Conservation (phyloP, 1,139 yeast genomes). For the Kodamaea ohmeri region DNA sequence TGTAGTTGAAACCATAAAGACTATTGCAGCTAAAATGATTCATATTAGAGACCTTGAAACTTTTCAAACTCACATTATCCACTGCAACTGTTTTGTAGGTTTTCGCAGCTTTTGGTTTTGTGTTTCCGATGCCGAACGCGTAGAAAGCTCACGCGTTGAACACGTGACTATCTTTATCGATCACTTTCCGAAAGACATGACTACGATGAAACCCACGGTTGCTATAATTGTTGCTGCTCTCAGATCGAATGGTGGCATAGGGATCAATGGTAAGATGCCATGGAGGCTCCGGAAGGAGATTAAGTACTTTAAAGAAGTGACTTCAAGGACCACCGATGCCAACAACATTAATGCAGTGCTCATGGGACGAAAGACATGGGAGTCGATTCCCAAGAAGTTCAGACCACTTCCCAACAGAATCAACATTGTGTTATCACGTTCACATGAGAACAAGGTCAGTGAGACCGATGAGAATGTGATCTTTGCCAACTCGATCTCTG, state of each 20-base stretch:
- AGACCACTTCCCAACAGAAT: conserved; percentile 77
- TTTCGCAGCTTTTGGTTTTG: conserved; percentile 4
- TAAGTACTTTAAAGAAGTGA: conserved; percentile 76
- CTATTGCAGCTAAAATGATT: too few relatives aligned
- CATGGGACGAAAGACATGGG: conserved; percentile 98
- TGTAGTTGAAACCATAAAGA: too few relatives aligned
- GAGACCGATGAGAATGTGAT: conserved; percentile 13
- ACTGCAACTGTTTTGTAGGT: not conserved
- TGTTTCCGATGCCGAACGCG: conserved; percentile 1
- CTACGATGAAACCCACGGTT: conserved; percentile 32
- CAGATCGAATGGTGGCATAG: conserved; percentile 79
- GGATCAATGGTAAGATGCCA: conserved; percentile 76
- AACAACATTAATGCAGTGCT: conserved; percentile 67
- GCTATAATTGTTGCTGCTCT: conserved; percentile 82
- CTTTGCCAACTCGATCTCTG: conserved; percentile 46
- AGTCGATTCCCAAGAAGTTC: conserved; percentile 80
- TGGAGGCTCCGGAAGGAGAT: conserved; percentile 87
- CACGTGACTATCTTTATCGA: not conserved
- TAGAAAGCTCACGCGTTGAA: conserved; percentile 1
- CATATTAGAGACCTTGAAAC: too few relatives aligned
- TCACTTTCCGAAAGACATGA: not conserved
- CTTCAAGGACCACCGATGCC: conserved; percentile 43
- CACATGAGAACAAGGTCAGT: conserved; percentile 28
- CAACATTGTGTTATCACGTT: conserved; percentile 72
- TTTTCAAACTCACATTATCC: not conserved